phyloP scores from a whole-genome alignment of 2,329 filamentous ascomycete species.

The Colletotrichum cuscutae region DNA sequence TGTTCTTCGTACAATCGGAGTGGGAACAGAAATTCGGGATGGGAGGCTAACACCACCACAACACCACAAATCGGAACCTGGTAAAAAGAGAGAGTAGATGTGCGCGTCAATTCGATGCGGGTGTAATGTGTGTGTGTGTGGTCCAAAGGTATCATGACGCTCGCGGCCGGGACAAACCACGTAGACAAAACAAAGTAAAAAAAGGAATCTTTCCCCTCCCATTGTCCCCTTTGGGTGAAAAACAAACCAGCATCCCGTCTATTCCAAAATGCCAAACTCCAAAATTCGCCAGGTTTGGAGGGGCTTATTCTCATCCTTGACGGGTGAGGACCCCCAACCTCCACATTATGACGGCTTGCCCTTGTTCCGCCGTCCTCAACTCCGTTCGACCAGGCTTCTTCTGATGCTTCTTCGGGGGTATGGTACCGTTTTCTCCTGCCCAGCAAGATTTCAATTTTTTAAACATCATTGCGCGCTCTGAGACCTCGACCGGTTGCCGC shows the following conservation, averaged over 20 bases:
- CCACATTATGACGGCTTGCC: conserved; percentile 25
- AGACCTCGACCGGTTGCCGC: conserved; percentile 34
- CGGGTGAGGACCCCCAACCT: neutral
- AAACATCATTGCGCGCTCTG: conserved; percentile 36
- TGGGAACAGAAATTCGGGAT: neutral
- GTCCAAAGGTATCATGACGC: conserved; percentile 36
- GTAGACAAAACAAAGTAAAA: neutral
- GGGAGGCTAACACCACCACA: neutral
- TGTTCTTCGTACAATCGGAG: conserved; percentile 22
- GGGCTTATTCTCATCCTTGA: neutral
- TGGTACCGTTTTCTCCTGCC: conserved; percentile 33
- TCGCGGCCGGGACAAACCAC: conserved; percentile 28
- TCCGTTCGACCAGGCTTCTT: conserved; percentile 3
- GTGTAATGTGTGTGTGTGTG: neutral
- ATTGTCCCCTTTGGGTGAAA: conserved; percentile 1
- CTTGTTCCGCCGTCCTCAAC: conserved; percentile 16
- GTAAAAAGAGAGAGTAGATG: conserved; percentile 28
- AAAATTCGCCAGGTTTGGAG: conserved; percentile 23
- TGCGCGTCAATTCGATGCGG: conserved; percentile 31
- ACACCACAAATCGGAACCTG: conserved; percentile 8
- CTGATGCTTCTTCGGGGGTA: conserved; percentile 4
- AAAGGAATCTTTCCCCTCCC: conserved; percentile 15
- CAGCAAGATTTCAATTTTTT: conserved; percentile 24
- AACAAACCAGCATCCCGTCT: conserved; percentile 27
- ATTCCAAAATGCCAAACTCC: conserved; percentile 35